Base-by-base conservation (phyloP, 2,329 filamentous ascomycete genomes). In the Lecanoromycetidae sp. region DNA sequence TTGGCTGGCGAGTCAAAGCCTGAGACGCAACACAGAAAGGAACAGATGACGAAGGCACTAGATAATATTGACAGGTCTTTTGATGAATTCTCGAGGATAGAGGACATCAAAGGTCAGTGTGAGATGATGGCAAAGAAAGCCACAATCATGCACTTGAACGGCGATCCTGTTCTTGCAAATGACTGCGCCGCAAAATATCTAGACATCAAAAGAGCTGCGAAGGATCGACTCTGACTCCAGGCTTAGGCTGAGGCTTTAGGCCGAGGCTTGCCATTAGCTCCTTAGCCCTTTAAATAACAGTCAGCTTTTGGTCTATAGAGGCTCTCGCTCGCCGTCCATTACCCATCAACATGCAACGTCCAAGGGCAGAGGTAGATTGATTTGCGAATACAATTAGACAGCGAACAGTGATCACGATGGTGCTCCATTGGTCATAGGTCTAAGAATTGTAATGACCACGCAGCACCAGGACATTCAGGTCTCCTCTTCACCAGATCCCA, bases 121-220 rank as follows among this genome's bases (percentile, higher is more conserved):
- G 82, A 87, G 63, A 79, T 84, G 70, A 75, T 88, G 66, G 81
- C 82, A 17, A 91, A 91, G 70, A 88, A 86, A 64, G 82, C 84
- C 3, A 79, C 79, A 42, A 74, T 93, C 42, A 83, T 85, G 70
- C 79, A 80, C 61, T 67, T 82, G 38, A 71, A 76, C 6, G 84
- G 81, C 0, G 82, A 87, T 55, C 62, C 71, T 54, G 70, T 69
- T 15, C 57, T 80, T 52, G 78, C 80, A 1, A 81, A 82, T 55
- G 77, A 82, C 52, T 81, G 74, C 55, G 80, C 80, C 1, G 76
- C 77, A 2, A 75, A 73, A 53, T 85, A 83, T 60, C 61, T 82
- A 34, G 73, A 75, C 53, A 56, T 84, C 41, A 70, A 71, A 56
- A 71, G 66, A 54, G 64, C 67, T 51, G 64, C 60, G 20, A 45